These are phyloP conservation scores for Teratosphaeriaceae sp. DNA, from an alignment of 2,329 filamentous ascomycete species.

Conservation along the genomic window DNA sequence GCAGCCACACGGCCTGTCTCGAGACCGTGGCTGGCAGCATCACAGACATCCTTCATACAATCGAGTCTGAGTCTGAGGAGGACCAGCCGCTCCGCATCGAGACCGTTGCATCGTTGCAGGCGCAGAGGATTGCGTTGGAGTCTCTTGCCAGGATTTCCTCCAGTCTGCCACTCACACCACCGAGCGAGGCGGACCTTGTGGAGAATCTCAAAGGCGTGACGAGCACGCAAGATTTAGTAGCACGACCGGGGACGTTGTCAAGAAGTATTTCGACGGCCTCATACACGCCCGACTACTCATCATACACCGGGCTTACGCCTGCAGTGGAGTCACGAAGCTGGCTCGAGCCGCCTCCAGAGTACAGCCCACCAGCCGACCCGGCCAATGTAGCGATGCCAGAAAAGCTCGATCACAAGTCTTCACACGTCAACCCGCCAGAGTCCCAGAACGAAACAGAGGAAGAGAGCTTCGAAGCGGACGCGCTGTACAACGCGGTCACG, in stretches of 20 bases:
- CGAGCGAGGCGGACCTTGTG: not conserved
- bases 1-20: too few species aligned
- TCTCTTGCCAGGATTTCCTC: too few species aligned
- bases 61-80: too few species aligned
- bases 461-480: slow-evolving; percentile 13
- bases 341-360: slow-evolving; percentile 26
- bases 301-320: slow-evolving; percentile 19
- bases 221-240: not conserved
- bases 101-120: too few species aligned
- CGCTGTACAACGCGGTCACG: slow-evolving; percentile 18
- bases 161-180: too few species aligned
- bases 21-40: too few species aligned
- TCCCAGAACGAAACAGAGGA: slow-evolving; percentile 7
- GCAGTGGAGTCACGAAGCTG: slow-evolving; percentile 17
- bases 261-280: not conserved
- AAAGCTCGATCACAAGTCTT: slow-evolving; percentile 13
- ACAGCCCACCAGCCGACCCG: slow-evolving; percentile 15
- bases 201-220: too few species aligned
- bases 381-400: slow-evolving; percentile 5
- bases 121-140: too few species aligned
- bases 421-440: slow-evolving; percentile 6
- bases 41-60: too few species aligned
- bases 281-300: slow-evolving; percentile 1
- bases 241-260: not conserved
- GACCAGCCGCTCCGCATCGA: too few species aligned